Evolutionary conservation across 805 yeast genomes (phyloP), one percentile per base, ranked within the genome.

Genomic region (Hanseniaspora guilliermondii): DNA sequence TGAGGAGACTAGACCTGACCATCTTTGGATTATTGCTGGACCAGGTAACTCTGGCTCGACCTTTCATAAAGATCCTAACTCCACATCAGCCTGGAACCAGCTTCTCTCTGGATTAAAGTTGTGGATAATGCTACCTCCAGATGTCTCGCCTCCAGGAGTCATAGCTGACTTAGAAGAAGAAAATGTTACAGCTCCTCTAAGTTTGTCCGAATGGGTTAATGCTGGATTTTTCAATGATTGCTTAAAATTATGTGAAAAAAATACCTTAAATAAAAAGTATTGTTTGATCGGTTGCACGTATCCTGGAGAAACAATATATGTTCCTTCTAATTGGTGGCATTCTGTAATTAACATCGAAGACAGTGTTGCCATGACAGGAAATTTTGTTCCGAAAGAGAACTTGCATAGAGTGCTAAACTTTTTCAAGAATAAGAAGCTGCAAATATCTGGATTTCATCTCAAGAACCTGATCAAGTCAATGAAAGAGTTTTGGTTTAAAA

Each of bases 251-350:
- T 76, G 78, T 16, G 74, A 76, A 54, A 58, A 60, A 40, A 64
- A 70, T 22, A 49, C 50, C 14, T 25, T 14, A 11, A 50, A 48
- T 1, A 48, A 44, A 24, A 38, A 39, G 4, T 73, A 75, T 22
- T 82, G 86, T 60, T 63, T 73, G 21, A 78, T 88, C 21, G 93
- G 87, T 0, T 72, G 88, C 14, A 84, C 94, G 0, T 79, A 78
- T 59, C 83, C 87, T 0, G 91, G 89, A 6, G 94, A 89, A 64
- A 83, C 87, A 57, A 77, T 87, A 74, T 79, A 84, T 64, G 97
- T 88, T 7, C 97, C 97, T 3, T 76, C 88, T n/a, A 94, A 95
- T 0, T 88, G 97, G 97, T 88, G 97, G 97, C 97, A 88, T 71
- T 72, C 81, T 47, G 97, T 89, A 32, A 85, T 88, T n/a, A 88